A percentile compares a stretch with the other conserved stretches of the same genome.
Evolutionary conservation across 768 basidiomycete genomes (phyloP).

Genomic region (Macrolepiota dolichaula): DNA sequence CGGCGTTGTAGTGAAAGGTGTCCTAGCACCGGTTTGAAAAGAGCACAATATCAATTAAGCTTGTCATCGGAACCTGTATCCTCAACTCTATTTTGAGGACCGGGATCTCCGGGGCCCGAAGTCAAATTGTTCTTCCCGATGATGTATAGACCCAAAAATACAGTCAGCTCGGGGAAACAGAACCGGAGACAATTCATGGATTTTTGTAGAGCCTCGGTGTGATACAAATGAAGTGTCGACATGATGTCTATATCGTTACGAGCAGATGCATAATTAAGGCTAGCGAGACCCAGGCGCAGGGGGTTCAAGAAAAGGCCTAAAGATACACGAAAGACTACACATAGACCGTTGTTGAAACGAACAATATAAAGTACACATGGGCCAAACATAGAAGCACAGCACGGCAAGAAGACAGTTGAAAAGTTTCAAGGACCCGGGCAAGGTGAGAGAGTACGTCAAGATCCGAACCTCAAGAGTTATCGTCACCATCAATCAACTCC

Average conservation of each 20-base stretch:
- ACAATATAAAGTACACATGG: neutral
- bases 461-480: neutral
- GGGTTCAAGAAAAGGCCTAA: neutral
- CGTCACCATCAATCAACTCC: constrained; percentile 11
- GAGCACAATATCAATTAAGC: neutral
- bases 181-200: neutral
- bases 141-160: neutral
- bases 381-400: neutral
- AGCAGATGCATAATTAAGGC: neutral
- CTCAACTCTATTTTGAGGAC: neutral
- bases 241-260: neutral
- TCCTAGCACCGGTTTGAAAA: neutral
- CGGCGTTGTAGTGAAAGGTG: neutral
- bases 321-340: neutral
- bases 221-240: neutral
- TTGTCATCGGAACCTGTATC: neutral
- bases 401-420: neutral
- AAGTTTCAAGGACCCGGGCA: neutral
- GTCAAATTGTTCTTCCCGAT: neutral
- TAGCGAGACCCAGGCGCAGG: neutral
- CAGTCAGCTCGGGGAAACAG: neutral
- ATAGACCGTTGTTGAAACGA: neutral
- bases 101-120: neutral
- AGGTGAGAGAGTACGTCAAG: neutral
- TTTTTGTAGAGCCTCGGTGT: neutral